These are phyloP conservation scores for Yamadazyma spencermartinsiae DNA, from an alignment of 1,139 yeast genomes.

Conservation along the genomic window DNA sequence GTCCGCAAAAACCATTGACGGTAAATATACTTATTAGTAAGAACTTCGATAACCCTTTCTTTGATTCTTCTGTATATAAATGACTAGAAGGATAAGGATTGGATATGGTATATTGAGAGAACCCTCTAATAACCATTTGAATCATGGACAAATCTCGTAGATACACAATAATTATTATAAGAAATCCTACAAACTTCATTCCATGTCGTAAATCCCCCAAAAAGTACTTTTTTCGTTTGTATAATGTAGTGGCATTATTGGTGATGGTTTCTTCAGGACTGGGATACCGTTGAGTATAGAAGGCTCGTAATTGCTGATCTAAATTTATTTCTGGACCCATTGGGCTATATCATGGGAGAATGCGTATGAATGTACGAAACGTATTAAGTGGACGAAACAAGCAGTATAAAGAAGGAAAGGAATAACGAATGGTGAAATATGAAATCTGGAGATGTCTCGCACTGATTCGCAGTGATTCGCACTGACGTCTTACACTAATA, in stretches of 20 bases:
- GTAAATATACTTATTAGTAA: constrained; percentile 26
- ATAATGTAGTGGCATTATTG: constrained; percentile 37
- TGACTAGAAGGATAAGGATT: constrained; percentile 25
- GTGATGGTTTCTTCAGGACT: constrained; percentile 36
- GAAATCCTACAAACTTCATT: constrained; percentile 28
- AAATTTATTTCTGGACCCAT: constrained; percentile 12
- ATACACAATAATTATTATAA: constrained; percentile 33
- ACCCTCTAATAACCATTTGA: constrained; percentile 26
- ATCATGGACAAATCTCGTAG: constrained; percentile 38
- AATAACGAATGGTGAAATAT: no score
- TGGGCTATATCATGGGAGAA: neutral
- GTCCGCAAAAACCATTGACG: constrained; percentile 26
- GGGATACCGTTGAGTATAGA: constrained; percentile 34
- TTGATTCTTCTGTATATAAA: constrained; percentile 26
- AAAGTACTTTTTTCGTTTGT: constrained; percentile 42
- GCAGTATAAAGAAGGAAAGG: no score
- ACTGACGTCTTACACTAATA: no score
- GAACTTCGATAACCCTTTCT: constrained; percentile 28
- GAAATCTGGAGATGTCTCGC: no score
- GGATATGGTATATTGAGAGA: constrained; percentile 30
- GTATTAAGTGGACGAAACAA: no score
- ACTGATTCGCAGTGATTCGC: no score
- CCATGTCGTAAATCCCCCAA: constrained; percentile 34
- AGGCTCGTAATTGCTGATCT: constrained; percentile 28
- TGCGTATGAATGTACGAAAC: no score